Conservation (phyloP, 2,329 filamentous ascomycete species). For the Aspergillus neoniger region DNA sequence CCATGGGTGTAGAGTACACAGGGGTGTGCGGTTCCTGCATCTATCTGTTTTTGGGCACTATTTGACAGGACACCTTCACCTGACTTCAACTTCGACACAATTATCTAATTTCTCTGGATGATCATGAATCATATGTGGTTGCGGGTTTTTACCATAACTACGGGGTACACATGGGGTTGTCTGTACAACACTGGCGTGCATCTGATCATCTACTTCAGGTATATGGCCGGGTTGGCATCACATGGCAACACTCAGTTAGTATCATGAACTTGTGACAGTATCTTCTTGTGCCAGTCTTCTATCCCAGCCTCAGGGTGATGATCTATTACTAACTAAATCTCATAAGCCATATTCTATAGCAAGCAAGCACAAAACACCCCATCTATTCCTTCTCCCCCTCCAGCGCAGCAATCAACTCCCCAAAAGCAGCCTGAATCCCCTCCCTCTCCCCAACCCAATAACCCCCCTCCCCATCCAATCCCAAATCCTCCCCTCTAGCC, state of each 20-base stretch:
- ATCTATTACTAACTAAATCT: too few species aligned
- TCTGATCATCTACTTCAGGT: not conserved
- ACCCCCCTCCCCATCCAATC: slow-evolving; percentile 8
- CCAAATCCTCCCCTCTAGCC: slow-evolving; percentile 28
- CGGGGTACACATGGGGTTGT: not conserved
- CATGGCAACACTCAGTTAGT: not conserved
- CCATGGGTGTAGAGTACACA: not conserved
- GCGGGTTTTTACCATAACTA: not conserved
- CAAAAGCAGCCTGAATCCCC: slow-evolving; percentile 2
- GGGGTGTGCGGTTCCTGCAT: not conserved
- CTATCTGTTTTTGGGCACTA: not conserved
- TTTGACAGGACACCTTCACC: not conserved
- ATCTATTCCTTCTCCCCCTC: not conserved
- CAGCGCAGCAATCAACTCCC: not conserved
- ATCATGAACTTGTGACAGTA: not conserved
- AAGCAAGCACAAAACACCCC: too few species aligned
- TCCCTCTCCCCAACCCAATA: slow-evolving; percentile 14
- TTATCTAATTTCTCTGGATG: not conserved
- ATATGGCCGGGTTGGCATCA: not conserved
- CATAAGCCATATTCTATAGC: not conserved
- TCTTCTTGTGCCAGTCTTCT: not conserved
- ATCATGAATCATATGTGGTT: not conserved
- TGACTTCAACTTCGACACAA: not conserved
- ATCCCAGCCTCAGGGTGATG: too few species aligned
- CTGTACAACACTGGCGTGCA: not conserved